Evolutionary conservation across 805 yeast genomes (phyloP).

Genomic region (Babjeviella inositovora): DNA sequence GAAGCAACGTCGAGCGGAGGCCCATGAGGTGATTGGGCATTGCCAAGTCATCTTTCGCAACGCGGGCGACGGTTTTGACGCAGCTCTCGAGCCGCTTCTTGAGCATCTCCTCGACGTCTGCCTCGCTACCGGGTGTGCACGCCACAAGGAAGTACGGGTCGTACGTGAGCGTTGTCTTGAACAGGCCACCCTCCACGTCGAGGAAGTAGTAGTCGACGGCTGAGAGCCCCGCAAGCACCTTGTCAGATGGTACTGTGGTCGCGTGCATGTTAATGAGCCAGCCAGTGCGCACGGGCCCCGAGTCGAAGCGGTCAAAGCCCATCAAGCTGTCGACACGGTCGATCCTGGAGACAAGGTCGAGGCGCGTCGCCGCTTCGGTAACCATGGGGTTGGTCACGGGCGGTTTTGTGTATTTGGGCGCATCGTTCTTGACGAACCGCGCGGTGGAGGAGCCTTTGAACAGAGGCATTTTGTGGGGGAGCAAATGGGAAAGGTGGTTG

Average conservation of each 20-base stretch:
- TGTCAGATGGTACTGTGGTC: slow-evolving; percentile 48
- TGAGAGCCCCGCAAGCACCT: slow-evolving; percentile 49
- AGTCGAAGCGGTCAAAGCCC: slow-evolving; percentile 75
- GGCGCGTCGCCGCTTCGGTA: slow-evolving; percentile 14
- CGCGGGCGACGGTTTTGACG: slow-evolving; percentile 37
- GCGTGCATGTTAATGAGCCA: slow-evolving; percentile 95
- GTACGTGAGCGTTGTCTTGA: slow-evolving; percentile 68
- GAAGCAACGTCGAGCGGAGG: slow-evolving; percentile 41
- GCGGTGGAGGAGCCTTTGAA: slow-evolving; percentile 36
- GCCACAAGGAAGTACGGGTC: slow-evolving; percentile 79
- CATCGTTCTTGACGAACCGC: slow-evolving; percentile 27
- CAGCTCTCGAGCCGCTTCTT: slow-evolving; percentile 49
- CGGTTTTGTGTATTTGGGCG: slow-evolving; percentile 3
- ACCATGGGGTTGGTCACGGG: slow-evolving; percentile 1
- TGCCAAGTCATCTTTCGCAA: slow-evolving; percentile 64
- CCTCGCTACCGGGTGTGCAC: slow-evolving; percentile 41
- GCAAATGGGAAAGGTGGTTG: no score
- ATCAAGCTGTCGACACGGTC: slow-evolving; percentile 65
- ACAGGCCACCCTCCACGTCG: slow-evolving; percentile 93
- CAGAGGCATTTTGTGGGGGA: no score
- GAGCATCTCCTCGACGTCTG: slow-evolving; percentile 77
- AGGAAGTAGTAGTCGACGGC: slow-evolving; percentile 91
- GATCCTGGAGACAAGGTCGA: slow-evolving; percentile 37
- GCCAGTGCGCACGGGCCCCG: slow-evolving; percentile 62
- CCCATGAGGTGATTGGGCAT: slow-evolving; percentile 84